Base-by-base conservation (phyloP, 495 filamentous ascomycete genomes). In the Podospora comata region DNA sequence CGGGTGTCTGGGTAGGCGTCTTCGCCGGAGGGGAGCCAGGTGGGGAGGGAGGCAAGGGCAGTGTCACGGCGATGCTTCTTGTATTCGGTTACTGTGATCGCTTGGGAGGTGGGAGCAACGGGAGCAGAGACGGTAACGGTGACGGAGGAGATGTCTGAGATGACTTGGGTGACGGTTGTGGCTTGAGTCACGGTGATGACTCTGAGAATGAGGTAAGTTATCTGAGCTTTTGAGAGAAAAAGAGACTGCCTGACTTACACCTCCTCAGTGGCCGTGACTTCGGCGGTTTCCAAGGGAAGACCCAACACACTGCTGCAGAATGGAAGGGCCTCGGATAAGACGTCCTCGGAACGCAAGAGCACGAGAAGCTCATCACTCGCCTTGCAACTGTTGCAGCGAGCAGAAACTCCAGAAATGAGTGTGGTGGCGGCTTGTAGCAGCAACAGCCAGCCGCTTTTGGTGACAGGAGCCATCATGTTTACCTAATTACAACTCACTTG, bases 51-150 rank as follows among this genome's bases (percentile, higher is more conserved):
- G 9, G 39, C 39, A 11, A 48, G 7, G 13, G 39, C 15, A 3
- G 39, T 48, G 39, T 48, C 39, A 16, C 39, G 39, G 9, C 39
- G 39, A 11, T 11, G 39, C 39, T 48, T 48, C 39, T 48, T 48
- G 39, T 48, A 32, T 64, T 32, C 15, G 23, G 23, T 23, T 23
- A 23, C 23, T 23, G 19, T 0, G 62, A 55, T 39, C 39, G 39
- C 62, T 55, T 64, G 34, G 44, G 32, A 18, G 19, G 39, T 48
- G 39, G 13, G 1, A 3, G 9, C 15, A 48, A 48, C 16, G 59
- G 59, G 59, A 32, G 59, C 59, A 5, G 59, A 18, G 59, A 32
- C 59, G 59, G 59, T 61, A 5, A 32, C 59, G 1, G 59, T 61
- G 62, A 34, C 27, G 19, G 39, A 48, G 39, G 39, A 48, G 39